phyloP scores from a whole-genome alignment of 768 basidiomycete genomes.

The Suillus paluster region DNA sequence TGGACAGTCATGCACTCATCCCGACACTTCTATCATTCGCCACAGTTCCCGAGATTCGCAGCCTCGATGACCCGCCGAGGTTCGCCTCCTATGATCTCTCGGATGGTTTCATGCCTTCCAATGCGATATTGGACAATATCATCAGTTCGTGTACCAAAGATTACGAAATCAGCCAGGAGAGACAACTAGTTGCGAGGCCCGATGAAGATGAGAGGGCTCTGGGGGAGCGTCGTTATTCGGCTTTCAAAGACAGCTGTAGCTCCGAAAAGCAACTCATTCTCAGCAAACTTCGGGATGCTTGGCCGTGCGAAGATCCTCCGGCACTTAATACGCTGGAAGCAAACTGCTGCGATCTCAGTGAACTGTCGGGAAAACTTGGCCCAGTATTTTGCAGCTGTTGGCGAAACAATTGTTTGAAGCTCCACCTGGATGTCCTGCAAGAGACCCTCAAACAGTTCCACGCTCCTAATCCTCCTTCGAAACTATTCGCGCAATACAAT shows the following conservation, averaged over 20 bases:
- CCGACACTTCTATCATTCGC: slow-evolving; percentile 38
- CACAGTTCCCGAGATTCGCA: slow-evolving; percentile 12
- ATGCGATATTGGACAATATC: not conserved
- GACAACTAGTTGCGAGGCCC: not conserved
- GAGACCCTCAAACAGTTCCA: slow-evolving; percentile 3
- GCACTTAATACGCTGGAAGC: not conserved
- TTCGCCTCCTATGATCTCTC: slow-evolving; percentile 17
- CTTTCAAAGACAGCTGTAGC: slow-evolving; percentile 12
- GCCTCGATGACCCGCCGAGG: slow-evolving; percentile 18
- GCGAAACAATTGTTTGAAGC: slow-evolving; percentile 18
- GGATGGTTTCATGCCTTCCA: slow-evolving; percentile 13
- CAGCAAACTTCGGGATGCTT: slow-evolving; percentile 9
- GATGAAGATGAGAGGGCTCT: slow-evolving; percentile 9
- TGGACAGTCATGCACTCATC: slow-evolving; percentile 18
- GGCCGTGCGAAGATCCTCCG: slow-evolving; percentile 24
- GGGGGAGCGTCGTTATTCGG: slow-evolving; percentile 11
- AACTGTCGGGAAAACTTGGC: slow-evolving; percentile 2
- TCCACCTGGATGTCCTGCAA: slow-evolving; percentile 20
- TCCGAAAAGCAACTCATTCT: slow-evolving; percentile 12
- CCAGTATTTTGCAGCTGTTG: slow-evolving; percentile 20
- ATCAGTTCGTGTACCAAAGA: not conserved
- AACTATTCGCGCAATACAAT: slow-evolving; percentile 5
- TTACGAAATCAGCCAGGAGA: slow-evolving; percentile 23
- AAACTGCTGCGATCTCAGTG: slow-evolving; percentile 8
- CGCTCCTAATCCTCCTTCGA: not conserved